Evolutionary conservation across 768 basidiomycete species (phyloP), one percentile per base, ranked within the genome.

Genomic region (Suillus weaverae): DNA sequence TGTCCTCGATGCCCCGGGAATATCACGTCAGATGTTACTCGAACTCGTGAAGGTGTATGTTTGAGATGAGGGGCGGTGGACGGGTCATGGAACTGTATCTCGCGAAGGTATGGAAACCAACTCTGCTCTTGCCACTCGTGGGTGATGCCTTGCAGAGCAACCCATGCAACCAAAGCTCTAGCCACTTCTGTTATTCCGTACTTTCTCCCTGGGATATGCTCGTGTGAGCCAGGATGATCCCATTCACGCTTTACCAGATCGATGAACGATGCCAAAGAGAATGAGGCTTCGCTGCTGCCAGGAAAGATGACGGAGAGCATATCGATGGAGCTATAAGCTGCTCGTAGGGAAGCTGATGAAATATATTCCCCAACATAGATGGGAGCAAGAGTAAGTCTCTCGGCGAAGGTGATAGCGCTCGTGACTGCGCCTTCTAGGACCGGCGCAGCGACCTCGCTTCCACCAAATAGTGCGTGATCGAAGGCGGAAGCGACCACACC

Each of bases 181-280:
- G 85, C 85, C 16, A 92, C 83, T 64, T 90, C 85, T 0, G 84
- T 84, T 48, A 92, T 78, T 9, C 89, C 85, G 68, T 85, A 90
- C 50, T 83, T 83, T 65, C 82, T 85, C 69, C 81, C 82, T 1
- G 90, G 90, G 30, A 86, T 79, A 26, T 79, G 79, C 14, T 83
- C 81, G 33, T 83, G 83, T 16, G 79, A 78, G 8, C 76, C 80
- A 53, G 86, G 84, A 44, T 85, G 80, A 66, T 81, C 81, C 89
- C 90, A 90, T 78, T 95, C 92, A 44, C 89, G 81, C 61, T 86
- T 85, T n/a, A 94, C 91, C 38, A 95, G 86, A 38, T 81, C 83
- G 62, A 94, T 89, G 75, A 94, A 93, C 11, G 90, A 87, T 10
- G 86, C 88, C 8, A 95, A 79, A 2, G 91, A 92, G 74, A 94